These are phyloP conservation scores for Microthyrium microscopicum DNA, from an alignment of 2,329 filamentous ascomycete genomes.

Conservation along the genomic window DNA sequence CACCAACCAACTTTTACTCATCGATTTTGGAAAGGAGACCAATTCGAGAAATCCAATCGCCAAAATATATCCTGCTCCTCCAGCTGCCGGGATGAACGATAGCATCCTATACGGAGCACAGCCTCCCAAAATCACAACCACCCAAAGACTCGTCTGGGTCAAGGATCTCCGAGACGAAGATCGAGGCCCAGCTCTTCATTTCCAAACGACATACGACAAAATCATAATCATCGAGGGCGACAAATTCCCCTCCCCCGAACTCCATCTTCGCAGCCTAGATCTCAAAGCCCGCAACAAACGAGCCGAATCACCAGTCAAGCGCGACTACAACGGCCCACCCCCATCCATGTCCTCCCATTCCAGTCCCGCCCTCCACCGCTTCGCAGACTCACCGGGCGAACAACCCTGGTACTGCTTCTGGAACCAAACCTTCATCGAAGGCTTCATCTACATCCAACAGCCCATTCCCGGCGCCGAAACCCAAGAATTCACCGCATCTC, in stretches of 20 bases:
- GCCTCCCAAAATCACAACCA: slow-evolving; percentile 30
- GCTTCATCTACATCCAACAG: slow-evolving; percentile 48
- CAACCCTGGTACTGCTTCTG: slow-evolving; percentile 54
- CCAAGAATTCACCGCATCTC: slow-evolving; percentile 11
- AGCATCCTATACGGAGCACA: slow-evolving; percentile 36
- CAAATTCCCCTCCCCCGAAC: slow-evolving; percentile 14
- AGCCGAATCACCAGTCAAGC: no score
- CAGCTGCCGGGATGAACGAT: slow-evolving; percentile 30
- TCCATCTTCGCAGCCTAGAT: no score
- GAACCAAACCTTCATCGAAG: slow-evolving; percentile 50
- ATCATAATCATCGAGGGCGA: slow-evolving; percentile 36
- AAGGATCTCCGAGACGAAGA: slow-evolving; percentile 38
- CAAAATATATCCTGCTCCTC: slow-evolving; percentile 11
- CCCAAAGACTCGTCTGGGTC: slow-evolving; percentile 36
- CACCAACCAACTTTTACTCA: slow-evolving; percentile 10
- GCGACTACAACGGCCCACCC: no score
- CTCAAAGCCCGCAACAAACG: no score
- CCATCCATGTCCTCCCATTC: not conserved
- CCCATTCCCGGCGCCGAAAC: slow-evolving; percentile 28
- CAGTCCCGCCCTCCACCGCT: not conserved
- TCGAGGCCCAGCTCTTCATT: slow-evolving; percentile 47
- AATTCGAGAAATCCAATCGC: slow-evolving; percentile 4
- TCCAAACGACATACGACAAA: slow-evolving; percentile 46
- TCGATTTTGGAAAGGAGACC: slow-evolving; percentile 13
- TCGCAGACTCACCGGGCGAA: slow-evolving; percentile 30